These are phyloP conservation scores for Schwanniomyces pseudopolymorphus DNA, from an alignment of 805 yeast genomes.

Conservation along the genomic window DNA sequence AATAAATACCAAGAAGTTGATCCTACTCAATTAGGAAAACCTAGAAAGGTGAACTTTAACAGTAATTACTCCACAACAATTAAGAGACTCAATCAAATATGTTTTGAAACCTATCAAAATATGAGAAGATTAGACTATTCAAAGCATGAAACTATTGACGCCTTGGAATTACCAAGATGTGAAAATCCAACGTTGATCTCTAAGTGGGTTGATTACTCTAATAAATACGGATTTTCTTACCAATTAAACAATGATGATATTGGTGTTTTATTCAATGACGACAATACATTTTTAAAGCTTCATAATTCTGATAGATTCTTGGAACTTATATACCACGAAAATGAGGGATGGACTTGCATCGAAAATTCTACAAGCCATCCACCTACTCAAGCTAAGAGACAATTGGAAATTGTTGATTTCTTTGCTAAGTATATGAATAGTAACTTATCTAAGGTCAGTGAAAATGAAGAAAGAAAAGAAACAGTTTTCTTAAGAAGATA, in stretches of 20 bases:
- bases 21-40: slow-evolving; percentile 31
- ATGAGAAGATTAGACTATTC: slow-evolving; percentile 44
- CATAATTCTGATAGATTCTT: slow-evolving; percentile 63
- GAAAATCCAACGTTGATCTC: slow-evolving; percentile 73
- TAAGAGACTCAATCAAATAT: slow-evolving; percentile 33
- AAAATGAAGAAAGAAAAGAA: slow-evolving; percentile 59
- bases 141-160: slow-evolving; percentile 30
- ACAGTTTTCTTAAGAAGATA: slow-evolving; percentile 80
- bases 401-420: slow-evolving; percentile 81
- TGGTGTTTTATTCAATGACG: slow-evolving; percentile 87
- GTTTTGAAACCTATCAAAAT: slow-evolving; percentile 36
- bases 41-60: slow-evolving; percentile 40
- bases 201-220: slow-evolving; percentile 98
- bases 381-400: slow-evolving; percentile 57
- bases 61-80: slow-evolving; percentile 39
- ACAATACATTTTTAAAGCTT: slow-evolving; percentile 74
- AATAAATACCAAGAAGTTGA: slow-evolving; percentile 78
- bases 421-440: slow-evolving; percentile 92
- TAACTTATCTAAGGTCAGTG: slow-evolving; percentile 78
- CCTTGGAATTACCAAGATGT: slow-evolving; percentile 39
- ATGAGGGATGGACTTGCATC: slow-evolving; percentile 48
- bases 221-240: slow-evolving; percentile 92
- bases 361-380: slow-evolving; percentile 44
- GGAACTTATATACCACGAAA: slow-evolving; percentile 50
- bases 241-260: slow-evolving; percentile 86